A percentile compares a stretch with the other conserved stretches of the same genome.
These are phyloP conservation scores for Chaetoscypha palmicola DNA, from an alignment of 2,329 filamentous ascomycete genomes.

Conservation along the genomic window DNA sequence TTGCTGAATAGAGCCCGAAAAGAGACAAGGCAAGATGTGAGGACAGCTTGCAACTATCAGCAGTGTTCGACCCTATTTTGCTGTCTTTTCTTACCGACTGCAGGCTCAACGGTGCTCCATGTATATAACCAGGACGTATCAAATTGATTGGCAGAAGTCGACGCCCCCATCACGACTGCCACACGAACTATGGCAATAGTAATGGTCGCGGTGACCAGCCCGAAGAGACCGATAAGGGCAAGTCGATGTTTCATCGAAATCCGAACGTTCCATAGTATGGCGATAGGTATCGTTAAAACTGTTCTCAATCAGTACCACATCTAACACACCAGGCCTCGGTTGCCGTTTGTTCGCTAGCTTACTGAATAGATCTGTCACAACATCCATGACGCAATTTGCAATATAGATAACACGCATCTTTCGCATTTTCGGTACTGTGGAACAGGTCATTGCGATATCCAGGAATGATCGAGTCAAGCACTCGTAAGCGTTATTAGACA, in stretches of 20 bases:
- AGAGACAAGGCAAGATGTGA: neutral
- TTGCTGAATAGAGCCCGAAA: constrained; percentile 1
- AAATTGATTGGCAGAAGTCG: neutral
- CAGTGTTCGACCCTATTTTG: neutral
- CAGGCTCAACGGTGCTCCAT: neutral
- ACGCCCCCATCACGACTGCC: neutral
- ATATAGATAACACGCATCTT: neutral
- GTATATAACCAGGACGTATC: neutral
- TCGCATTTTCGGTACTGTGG: neutral
- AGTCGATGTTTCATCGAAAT: neutral
- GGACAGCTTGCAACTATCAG: neutral
- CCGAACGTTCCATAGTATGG: constrained; percentile 2
- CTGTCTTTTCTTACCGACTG: neutral
- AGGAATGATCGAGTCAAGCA: neutral
- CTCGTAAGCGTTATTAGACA: neutral
- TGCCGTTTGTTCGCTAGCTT: neutral
- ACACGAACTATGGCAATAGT: constrained; percentile 1
- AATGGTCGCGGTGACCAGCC: neutral
- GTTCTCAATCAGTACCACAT: no score
- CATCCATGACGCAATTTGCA: constrained; percentile 2
- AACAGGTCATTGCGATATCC: neutral
- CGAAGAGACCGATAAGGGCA: neutral
- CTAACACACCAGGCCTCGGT: no score
- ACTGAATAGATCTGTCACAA: constrained; percentile 2
- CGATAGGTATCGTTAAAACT: constrained; percentile 2